Evolutionary conservation across 495 filamentous ascomycete genomes (phyloP), one percentile per base, ranked within the genome.

Genomic region (Pseudevernia furfuracea): DNA sequence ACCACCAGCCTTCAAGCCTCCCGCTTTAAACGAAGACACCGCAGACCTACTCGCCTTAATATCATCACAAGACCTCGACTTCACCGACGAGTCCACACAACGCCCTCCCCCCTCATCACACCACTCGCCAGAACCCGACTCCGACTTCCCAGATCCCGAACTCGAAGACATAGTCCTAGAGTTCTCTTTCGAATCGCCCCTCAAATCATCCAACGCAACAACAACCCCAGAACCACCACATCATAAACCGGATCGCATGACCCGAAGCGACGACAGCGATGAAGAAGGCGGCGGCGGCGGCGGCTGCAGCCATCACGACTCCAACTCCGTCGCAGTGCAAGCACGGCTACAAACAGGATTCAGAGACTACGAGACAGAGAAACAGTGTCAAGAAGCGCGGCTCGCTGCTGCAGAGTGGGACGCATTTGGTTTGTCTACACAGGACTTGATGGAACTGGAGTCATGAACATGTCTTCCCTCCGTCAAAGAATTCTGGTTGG

Each of bases 41-140:
- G 49, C n/a, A 36, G 30, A 55, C 55, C 59, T 71, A 34, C 64
- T 71, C 21, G 58, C 67, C 10, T 43, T 46, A 19, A 64, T 71
- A 36, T 67, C 52, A 12, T 68, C 66, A 14, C 69, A 71, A 62
- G 69, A 71, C 30, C 62, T 71, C 39, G 64, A 71, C 21, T 69
- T 65, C 61, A 43, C 60, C 43, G 17, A 32, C 30, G 4, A 58
- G 11, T 37, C 41, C 23, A 67, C 60, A 5, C 63, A 55, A 38
- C 41, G 14, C n/a, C n/a, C n/a, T n/a, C n/a, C n/a, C n/a, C n/a
- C n/a, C n/a, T n/a, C n/a, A n/a, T n/a, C n/a, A n/a, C n/a, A n/a
- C n/a, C n/a, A n/a, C n/a, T n/a, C n/a, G n/a, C n/a, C 19, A 52
- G 41, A 36, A 65, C 30, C 58, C 30, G 44, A 41, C 48, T 34